Evolutionary conservation across 768 basidiomycete genomes (phyloP).

Genomic region (Trametes villosa): DNA sequence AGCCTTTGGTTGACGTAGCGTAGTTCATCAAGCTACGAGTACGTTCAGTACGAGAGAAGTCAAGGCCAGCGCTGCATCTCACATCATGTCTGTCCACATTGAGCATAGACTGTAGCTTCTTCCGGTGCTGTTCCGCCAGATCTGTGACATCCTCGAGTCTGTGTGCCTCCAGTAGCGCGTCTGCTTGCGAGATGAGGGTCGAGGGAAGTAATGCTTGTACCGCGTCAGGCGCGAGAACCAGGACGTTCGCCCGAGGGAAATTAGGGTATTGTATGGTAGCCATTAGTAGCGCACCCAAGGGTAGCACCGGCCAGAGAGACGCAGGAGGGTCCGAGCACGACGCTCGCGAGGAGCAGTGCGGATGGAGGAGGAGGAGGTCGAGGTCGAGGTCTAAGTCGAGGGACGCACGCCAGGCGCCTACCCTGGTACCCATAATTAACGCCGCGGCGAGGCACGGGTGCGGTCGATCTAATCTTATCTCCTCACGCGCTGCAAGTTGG

Average conservation of each 20-base stretch:
- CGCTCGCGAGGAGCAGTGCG: too few relatives aligned
- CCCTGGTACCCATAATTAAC: too few relatives aligned
- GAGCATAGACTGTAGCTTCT: slow-evolving; percentile 57
- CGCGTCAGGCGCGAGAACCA: slow-evolving; percentile 63
- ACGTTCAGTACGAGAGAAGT: not conserved
- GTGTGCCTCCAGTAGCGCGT: slow-evolving; percentile 67
- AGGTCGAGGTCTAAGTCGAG: too few relatives aligned
- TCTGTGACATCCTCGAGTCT: slow-evolving; percentile 65
- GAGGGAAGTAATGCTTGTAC: slow-evolving; percentile 71
- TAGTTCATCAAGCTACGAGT: slow-evolving; percentile 62
- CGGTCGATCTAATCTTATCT: too few relatives aligned
- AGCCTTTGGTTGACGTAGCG: slow-evolving; percentile 81
- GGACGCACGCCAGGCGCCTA: too few relatives aligned
- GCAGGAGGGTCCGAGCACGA: too few relatives aligned
- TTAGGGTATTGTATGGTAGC: slow-evolving; percentile 23
- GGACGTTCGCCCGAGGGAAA: slow-evolving; percentile 70
- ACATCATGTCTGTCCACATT: slow-evolving; percentile 62
- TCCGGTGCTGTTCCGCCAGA: slow-evolving; percentile 63
- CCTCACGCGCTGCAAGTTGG: too few relatives aligned
- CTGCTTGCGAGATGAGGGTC: slow-evolving; percentile 73
- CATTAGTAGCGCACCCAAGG: slow-evolving; percentile 7
- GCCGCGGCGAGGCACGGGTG: too few relatives aligned
- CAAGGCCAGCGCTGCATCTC: slow-evolving; percentile 20
- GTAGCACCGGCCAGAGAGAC: not conserved
- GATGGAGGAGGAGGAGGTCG: too few relatives aligned